Conservation (phyloP, 2,329 filamentous ascomycete species). For the Thielaviopsis musarum region DNA sequence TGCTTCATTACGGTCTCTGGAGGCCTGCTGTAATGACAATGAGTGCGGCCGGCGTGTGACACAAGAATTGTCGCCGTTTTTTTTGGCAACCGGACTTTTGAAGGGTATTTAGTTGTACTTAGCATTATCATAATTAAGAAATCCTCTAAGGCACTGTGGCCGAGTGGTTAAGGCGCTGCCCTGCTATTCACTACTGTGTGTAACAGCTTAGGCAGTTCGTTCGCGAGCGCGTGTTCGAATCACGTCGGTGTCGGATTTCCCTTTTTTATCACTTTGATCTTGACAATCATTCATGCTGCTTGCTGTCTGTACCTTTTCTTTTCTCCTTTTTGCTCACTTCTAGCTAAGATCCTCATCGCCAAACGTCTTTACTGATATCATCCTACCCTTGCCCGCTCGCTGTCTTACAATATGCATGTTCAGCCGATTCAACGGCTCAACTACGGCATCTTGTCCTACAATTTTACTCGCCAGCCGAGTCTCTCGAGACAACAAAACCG, state of each 20-base stretch:
- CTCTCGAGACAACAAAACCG: background rate
- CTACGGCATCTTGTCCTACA: background rate
- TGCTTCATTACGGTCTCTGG: too few relatives aligned
- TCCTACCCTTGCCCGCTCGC: background rate
- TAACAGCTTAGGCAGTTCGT: conserved; percentile 5
- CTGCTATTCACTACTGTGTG: conserved; percentile 2
- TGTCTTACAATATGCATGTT: background rate
- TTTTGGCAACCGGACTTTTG: too few relatives aligned
- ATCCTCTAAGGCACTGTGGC: conserved; percentile 4
- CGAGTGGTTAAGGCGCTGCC: conserved; percentile 12
- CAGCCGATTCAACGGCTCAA: background rate
- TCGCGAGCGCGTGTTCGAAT: conserved; percentile 11
- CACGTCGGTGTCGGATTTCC: conserved; percentile 10
- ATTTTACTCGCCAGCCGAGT: too few relatives aligned
- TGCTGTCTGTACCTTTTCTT: background rate
- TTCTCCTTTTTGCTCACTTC: too few relatives aligned
- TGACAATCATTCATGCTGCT: background rate
- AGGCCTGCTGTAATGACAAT: too few relatives aligned
- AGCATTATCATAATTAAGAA: background rate
- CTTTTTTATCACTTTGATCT: background rate
- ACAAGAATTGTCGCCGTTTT: too few relatives aligned
- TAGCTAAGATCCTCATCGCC: too few relatives aligned
- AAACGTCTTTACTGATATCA: background rate
- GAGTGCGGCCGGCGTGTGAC: too few relatives aligned
- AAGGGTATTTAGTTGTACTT: background rate